Evolutionary conservation across 768 basidiomycete species (phyloP), one percentile per base, ranked within the genome.

Genomic region (Chiua virens): DNA sequence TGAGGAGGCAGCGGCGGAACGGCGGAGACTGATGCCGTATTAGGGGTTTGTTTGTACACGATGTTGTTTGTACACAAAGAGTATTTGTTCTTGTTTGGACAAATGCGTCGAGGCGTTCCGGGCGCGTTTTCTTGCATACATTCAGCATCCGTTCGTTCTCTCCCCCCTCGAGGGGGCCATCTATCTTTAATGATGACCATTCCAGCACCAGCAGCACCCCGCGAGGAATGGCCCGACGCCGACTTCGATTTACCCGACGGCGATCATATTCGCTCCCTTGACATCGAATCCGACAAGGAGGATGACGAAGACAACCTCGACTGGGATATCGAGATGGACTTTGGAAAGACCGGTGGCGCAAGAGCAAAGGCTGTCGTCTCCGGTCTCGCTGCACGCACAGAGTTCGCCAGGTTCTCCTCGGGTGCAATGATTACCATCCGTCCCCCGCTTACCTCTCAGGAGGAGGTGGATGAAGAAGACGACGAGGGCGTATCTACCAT

Each of bases 241-340:
- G 90, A 92, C 71, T 92, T 92, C 65, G 90, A 91, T 66, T 73
- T 92, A 20, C 85, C 87, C 48, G 90, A 92, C 42, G 89, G 81
- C 38, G 80, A 80, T 42, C 75, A 81, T 43, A 79, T 89, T 45
- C 81, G 85, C 58, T 69, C 85, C 34, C 77, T 77, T 22, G 79
- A 76, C 57, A 69, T 71, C 17, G 79, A 80, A 56, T 78, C 79
- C 20, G 85, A 87, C 75, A 86, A 78, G 71, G 82, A 83, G 52
- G 77, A 81, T 45, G 82, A 34, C 34, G 79, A 80, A 37, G 81
- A 79, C 40, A 79, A 81, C 54, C 81, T 87, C 65, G 89, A 92
- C 64, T 92, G 90, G 91, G 91, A 92, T 61, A 56, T 79, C 21
- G 86, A 90, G 59, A 82, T 91, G 80, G 78, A 86, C 58, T 57